Conservation (phyloP, 257 asterid species). For the Petunia axillaris region DNA sequence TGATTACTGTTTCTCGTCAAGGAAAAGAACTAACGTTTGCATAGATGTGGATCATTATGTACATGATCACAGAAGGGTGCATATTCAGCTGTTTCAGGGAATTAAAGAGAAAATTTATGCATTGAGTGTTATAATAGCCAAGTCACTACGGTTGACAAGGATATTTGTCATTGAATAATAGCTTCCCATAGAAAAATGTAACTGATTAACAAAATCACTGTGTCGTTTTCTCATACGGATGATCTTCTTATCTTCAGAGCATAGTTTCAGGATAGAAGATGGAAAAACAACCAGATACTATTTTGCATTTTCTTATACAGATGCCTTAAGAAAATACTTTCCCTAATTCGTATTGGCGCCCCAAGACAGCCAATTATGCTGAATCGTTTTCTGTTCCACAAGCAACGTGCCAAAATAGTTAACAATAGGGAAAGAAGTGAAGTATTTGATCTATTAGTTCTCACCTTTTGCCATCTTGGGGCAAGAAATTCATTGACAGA, state of each 20-base stretch:
- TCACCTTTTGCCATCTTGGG: constrained; percentile 72
- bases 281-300: background rate
- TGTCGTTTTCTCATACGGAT: background rate
- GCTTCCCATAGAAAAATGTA: background rate
- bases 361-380: too few relatives aligned
- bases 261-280: background rate
- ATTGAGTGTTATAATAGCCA: background rate
- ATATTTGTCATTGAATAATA: background rate
- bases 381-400: too few relatives aligned
- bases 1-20: background rate
- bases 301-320: background rate
- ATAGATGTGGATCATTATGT: background rate
- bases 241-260: background rate
- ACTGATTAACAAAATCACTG: background rate
- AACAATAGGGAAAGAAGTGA: background rate
- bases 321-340: background rate
- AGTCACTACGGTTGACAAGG: background rate
- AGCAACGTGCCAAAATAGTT: too few relatives aligned
- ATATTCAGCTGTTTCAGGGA: constrained; percentile 10
- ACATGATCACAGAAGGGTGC: constrained; percentile 14
- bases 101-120: background rate
- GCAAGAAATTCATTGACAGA: constrained; percentile 68
- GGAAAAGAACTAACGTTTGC: background rate
- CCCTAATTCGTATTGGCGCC: background rate
- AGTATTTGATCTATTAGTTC: constrained; percentile 21